phyloP scores from a whole-genome alignment of 768 basidiomycete species.

The Clathrus columnatus region DNA sequence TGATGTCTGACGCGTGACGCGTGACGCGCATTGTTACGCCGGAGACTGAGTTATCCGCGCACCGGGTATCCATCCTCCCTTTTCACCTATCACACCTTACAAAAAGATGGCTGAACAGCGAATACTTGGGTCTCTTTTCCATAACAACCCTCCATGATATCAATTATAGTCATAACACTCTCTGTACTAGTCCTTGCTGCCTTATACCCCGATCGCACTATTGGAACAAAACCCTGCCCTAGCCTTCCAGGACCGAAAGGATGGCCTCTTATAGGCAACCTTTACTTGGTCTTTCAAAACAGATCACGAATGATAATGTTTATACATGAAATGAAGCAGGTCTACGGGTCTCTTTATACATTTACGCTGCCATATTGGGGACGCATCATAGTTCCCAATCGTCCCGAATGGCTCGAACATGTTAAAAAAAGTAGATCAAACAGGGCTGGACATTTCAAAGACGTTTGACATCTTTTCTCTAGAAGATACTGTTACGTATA shows the following conservation, averaged over 20 bases:
- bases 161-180: too few species aligned
- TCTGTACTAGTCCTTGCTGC: not conserved
- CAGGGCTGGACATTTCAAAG: not conserved
- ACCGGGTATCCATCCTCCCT: too few species aligned
- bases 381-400: slow-evolving; percentile 14
- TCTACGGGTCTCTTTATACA: slow-evolving; percentile 14
- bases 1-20: too few species aligned
- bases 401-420: slow-evolving; percentile 17
- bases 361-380: slow-evolving; percentile 15
- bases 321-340: not conserved
- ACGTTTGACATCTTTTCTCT: not conserved
- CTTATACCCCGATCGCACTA: not conserved
- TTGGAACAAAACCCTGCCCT: not conserved
- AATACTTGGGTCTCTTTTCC: too few species aligned
- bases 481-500: not conserved
- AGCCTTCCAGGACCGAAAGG: slow-evolving; percentile 11
- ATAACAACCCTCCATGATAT: too few species aligned
- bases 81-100: too few species aligned
- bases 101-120: too few species aligned
- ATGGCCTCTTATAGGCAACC: slow-evolving; percentile 12
- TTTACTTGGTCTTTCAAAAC: slow-evolving; percentile 7
- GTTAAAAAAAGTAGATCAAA: slow-evolving; percentile 9
- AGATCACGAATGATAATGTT: slow-evolving; percentile 4
- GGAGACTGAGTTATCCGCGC: too few species aligned
- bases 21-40: too few species aligned